A percentile compares a stretch with the other conserved stretches of the same genome.
These are phyloP conservation scores for Pochonia chlamydosporia DNA, from an alignment of 2,329 filamentous ascomycete species.

Conservation along the genomic window DNA sequence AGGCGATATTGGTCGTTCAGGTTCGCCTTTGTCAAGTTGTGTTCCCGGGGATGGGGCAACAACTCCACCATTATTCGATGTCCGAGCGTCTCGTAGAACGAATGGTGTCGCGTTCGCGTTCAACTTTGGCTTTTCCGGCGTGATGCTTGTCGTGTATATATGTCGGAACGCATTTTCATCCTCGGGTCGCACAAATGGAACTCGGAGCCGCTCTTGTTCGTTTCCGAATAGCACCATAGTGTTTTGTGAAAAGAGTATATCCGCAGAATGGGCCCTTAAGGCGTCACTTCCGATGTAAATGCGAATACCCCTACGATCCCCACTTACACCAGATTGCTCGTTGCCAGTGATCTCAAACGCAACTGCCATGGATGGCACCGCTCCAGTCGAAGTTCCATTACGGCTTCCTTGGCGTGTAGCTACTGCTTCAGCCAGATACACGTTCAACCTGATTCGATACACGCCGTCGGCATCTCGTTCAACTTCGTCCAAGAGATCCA, in stretches of 20 bases:
- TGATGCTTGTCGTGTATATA: constrained; percentile 57
- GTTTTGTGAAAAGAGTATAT: constrained; percentile 88
- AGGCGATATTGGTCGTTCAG: constrained; percentile 27
- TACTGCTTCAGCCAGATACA: constrained; percentile 89
- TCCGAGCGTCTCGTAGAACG: constrained; percentile 28
- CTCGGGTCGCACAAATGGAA: constrained; percentile 89
- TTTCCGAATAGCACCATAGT: constrained; percentile 82
- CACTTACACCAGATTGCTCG: constrained; percentile 31
- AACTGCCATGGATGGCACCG: constrained; percentile 71
- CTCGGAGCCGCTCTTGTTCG: constrained; percentile 77
- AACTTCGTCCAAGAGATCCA: constrained; percentile 64
- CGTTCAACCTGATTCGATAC: constrained; percentile 66
- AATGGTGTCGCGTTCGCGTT: constrained; percentile 47
- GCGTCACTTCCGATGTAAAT: constrained; percentile 89
- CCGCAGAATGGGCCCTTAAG: constrained; percentile 78
- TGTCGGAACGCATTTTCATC: constrained; percentile 76
- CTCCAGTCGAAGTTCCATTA: constrained; percentile 61
- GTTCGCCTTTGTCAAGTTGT: constrained; percentile 18
- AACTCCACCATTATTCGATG: constrained; percentile 9
- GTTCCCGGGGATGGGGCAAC: constrained; percentile 2
- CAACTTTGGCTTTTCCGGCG: constrained; percentile 50
- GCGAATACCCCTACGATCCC: constrained; percentile 59
- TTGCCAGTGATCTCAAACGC: constrained; percentile 68
- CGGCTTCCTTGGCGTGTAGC: constrained; percentile 70
- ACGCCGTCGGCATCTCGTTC: constrained; percentile 59